A percentile compares a stretch with the other conserved stretches of the same genome.
Conservation (phyloP, 2,329 filamentous ascomycete genomes). For the Mycosphaerella sp. region DNA sequence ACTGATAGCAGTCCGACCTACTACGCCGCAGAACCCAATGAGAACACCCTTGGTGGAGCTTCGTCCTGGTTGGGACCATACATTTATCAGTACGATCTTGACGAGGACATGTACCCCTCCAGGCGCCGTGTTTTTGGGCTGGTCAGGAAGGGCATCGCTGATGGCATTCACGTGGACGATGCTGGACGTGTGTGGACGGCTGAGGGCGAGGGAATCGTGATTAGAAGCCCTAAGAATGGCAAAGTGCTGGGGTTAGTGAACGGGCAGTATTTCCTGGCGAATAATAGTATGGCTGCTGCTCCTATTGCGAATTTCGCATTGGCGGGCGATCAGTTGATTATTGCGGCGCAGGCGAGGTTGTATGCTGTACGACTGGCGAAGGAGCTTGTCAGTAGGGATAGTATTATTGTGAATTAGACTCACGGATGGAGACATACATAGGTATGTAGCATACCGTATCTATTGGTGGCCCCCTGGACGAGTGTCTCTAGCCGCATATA, state of each 20-base stretch:
- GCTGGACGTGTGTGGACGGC: conserved; percentile 23
- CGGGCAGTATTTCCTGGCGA: background rate
- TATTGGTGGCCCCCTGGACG: too few species aligned
- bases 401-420: background rate
- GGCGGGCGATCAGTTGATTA: conserved; percentile 6
- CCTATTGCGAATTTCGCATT: conserved; percentile 9
- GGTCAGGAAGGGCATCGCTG: conserved; percentile 17
- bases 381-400: background rate
- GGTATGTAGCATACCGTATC: too few species aligned
- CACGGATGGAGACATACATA: too few species aligned
- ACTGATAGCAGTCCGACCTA: conserved; percentile 2
- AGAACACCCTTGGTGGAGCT: background rate
- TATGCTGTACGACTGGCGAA: background rate
- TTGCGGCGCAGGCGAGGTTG: background rate
- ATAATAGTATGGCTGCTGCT: background rate
- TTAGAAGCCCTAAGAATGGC: conserved; percentile 2
- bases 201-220: conserved; percentile 22
- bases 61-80: conserved; percentile 4
- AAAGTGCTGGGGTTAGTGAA: conserved; percentile 1
- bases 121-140: conserved; percentile 19
- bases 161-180: conserved; percentile 24
- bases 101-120: conserved; percentile 13
- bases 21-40: background rate
- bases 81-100: conserved; percentile 18
- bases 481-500: too few species aligned